These are phyloP conservation scores for Cutaneotrichosporon arboriforme DNA, from an alignment of 1,284 basidiomycete species.

Conservation along the genomic window DNA sequence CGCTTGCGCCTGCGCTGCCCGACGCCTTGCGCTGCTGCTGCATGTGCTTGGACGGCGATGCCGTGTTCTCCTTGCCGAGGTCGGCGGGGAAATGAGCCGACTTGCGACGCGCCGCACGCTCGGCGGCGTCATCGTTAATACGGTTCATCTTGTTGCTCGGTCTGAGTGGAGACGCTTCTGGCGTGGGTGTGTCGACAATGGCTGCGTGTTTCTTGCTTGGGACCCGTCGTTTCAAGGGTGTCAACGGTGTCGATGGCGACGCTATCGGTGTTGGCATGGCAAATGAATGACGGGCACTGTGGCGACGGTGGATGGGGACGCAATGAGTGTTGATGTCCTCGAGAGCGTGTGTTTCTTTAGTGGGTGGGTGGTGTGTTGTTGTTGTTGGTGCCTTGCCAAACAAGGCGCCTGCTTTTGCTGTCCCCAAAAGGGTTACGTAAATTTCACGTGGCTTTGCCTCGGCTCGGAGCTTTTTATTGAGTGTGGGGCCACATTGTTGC, in stretches of 20 bases:
- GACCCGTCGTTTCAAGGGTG: neutral
- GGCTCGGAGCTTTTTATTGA: too few species aligned
- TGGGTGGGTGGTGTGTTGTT: neutral
- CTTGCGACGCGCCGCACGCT: constrained; percentile 36
- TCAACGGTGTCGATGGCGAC: constrained; percentile 9
- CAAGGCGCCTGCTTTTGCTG: too few species aligned
- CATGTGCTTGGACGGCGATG: neutral
- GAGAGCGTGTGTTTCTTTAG: neutral
- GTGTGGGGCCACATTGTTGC: too few species aligned
- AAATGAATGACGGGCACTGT: neutral
- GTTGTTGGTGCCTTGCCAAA: constrained; percentile 1
- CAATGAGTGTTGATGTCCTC: neutral
- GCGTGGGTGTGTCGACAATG: neutral
- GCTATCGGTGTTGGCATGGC: constrained; percentile 2
- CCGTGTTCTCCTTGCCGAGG: constrained; percentile 13
- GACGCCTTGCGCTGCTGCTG: constrained; percentile 19
- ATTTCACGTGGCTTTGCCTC: too few species aligned
- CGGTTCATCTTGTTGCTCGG: constrained; percentile 10
- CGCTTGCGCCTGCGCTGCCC: constrained; percentile 18
- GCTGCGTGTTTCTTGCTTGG: constrained; percentile 7
- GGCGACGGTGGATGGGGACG: neutral
- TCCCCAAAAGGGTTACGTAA: too few species aligned
- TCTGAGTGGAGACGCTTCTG: constrained; percentile 7
- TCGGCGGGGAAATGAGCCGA: constrained; percentile 34
- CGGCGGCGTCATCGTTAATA: constrained; percentile 39